Base-by-base conservation (phyloP, 1,139 yeast species). In the Debaryomyces coudertii region DNA sequence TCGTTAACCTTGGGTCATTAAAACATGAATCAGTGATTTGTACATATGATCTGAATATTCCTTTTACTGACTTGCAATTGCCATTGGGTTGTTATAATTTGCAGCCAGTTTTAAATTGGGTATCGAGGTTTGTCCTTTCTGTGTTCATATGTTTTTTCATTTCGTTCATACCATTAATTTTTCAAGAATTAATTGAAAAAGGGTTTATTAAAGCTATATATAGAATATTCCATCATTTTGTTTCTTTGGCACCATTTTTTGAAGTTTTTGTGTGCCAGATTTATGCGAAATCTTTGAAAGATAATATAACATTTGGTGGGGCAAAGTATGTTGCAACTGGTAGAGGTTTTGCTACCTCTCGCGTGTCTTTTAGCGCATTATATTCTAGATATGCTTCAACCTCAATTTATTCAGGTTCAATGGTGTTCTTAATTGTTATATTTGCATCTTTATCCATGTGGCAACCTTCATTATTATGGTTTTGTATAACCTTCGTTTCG, bases 301-400 rank as follows among this genome's bases (percentile, higher is more conserved):
- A 73, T 49, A 81, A 79, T 58, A 65, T 79, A 38, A 61, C 76
- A 5, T 57, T 76, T 43, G 83, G 83, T 1, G 83, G 83, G 11
- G 83, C 83, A 7, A 68, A 69, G 47, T 79, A 79, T 55, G 76
- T 79, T 53, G 77, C 82, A 2, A 79, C 83, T 0, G 83, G 82
- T 11, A 62, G 84, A 57, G 82, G 82, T 1, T 76, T 79, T 58
- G 80, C 83, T 30, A 79, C 83, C 0, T 61, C 68, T 2, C 61
- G 83, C 51, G 68, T 71, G 6, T 68, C 79, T 7, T 76, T 78
- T 53, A 60, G 76, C 1, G 58, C 62, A 1, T 58, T 79, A 7
- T 79, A 76, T 56, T 61, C 80, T 2, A 58, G 81, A 42, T 79
- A 73, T 60, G 77, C 82, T 0, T 55, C 65, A 14, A 79, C 73